phyloP scores from a whole-genome alignment of 495 filamentous ascomycete genomes.

The Monascus purpureus region DNA sequence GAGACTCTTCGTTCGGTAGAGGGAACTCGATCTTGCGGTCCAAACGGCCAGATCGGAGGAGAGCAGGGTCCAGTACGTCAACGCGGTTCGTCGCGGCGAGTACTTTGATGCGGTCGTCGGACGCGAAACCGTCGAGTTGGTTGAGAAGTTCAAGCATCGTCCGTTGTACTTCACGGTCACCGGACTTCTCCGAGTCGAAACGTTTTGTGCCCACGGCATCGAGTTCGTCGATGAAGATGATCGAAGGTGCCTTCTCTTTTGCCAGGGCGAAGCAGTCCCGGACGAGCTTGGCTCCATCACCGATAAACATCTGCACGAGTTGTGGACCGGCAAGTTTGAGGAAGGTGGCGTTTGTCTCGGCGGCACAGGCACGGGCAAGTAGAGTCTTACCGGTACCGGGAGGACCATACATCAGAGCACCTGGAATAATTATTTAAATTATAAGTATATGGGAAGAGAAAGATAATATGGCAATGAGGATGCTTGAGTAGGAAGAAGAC shows the following conservation, averaged over 20 bases:
- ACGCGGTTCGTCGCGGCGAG: conserved; percentile 96
- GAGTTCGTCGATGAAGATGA: conserved; percentile 99
- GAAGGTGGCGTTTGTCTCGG: conserved; percentile 97
- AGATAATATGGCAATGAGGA: conserved; percentile 7
- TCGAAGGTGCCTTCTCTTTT: conserved; percentile 95
- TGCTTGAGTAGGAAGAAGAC: conserved; percentile 4
- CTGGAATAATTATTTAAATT: conserved; percentile 36
- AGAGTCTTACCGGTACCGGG: conserved; percentile 95
- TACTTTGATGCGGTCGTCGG: conserved; percentile 98
- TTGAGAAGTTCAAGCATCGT: conserved; percentile 99
- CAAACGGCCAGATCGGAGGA: conserved; percentile 85
- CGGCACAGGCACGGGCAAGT: conserved; percentile 89
- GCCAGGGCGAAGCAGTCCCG: conserved; percentile 94
- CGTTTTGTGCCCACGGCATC: conserved; percentile 97
- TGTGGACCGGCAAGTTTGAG: conserved; percentile 96
- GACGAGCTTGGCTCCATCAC: conserved; percentile 94
- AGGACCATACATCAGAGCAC: conserved; percentile 96
- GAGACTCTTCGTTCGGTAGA: conserved; percentile 95
- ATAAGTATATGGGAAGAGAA: not conserved
- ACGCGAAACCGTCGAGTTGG: conserved; percentile 96
- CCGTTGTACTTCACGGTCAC: conserved; percentile 94
- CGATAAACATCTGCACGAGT: conserved; percentile 99
- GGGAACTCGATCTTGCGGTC: conserved; percentile 99
- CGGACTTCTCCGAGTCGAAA: conserved; percentile 97
- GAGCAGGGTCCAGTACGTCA: conserved; percentile 89